Conservation (phyloP, 1,139 yeast species). For the Yamadazyma conglobata region DNA sequence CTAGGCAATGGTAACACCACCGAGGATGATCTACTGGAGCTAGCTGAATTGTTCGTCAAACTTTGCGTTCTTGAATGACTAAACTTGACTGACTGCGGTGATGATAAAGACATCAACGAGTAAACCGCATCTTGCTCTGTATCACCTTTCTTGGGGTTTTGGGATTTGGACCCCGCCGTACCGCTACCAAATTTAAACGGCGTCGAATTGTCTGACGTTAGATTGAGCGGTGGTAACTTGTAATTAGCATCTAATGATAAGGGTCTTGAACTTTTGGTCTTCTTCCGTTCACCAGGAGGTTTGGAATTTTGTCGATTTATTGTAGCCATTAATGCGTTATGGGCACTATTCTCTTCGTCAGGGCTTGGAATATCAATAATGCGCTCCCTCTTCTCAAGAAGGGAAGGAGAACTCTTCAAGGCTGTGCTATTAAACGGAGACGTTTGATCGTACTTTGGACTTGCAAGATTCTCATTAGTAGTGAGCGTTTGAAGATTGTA, state of each 20-base stretch:
- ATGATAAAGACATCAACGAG: conserved; percentile 44
- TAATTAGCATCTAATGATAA: conserved; percentile 9
- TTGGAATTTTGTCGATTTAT: conserved; percentile 20
- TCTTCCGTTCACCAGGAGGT: conserved; percentile 1
- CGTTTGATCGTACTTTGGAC: not conserved
- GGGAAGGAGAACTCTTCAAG: conserved; percentile 24
- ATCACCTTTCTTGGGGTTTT: conserved; percentile 11
- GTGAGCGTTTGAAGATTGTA: conserved; percentile 36
- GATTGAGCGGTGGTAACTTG: conserved; percentile 31
- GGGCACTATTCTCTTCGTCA: conserved; percentile 44
- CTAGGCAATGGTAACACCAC: conserved; percentile 21
- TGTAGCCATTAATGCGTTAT: conserved; percentile 42
- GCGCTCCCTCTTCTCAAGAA: conserved; percentile 14
- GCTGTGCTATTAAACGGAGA: conserved; percentile 9
- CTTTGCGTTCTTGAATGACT: conserved; percentile 33
- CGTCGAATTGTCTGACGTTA: conserved; percentile 17
- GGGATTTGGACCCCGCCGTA: not conserved
- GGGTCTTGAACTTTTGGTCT: conserved; percentile 4
- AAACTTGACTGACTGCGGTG: conserved; percentile 38
- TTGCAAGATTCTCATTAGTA: conserved; percentile 4
- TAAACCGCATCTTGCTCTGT: conserved; percentile 45
- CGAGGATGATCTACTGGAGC: conserved; percentile 17
- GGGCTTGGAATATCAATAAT: conserved; percentile 25
- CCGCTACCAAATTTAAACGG: conserved; percentile 5
- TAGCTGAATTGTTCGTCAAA: conserved; percentile 16